Percentiles rank a stretch among this genome's conserved stretches.
These are phyloP conservation scores for Pyrenochaeta sp. DNA, from an alignment of 2,329 filamentous ascomycete species.

Conservation along the genomic window DNA sequence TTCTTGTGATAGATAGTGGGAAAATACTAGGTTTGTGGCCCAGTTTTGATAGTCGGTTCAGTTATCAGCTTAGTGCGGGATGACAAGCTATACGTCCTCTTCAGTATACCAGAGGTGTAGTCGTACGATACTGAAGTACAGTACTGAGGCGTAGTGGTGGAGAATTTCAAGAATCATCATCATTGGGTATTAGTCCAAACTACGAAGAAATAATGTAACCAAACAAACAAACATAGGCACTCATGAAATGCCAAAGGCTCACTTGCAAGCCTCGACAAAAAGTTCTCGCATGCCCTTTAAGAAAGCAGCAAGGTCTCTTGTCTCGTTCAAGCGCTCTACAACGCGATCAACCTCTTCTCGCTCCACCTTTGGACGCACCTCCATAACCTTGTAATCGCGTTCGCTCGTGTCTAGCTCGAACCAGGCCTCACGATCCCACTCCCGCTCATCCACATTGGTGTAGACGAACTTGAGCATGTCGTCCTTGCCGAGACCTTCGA, in stretches of 20 bases:
- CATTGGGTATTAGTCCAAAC: too few relatives aligned
- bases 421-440: constrained; percentile 89
- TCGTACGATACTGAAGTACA: too few relatives aligned
- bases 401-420: constrained; percentile 87
- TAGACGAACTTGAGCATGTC: constrained; percentile 92
- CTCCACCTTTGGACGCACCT: constrained; percentile 83
- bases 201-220: too few relatives aligned
- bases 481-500: constrained; percentile 85
- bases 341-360: constrained; percentile 78
- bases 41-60: too few relatives aligned
- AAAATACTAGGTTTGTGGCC: too few relatives aligned
- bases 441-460: constrained; percentile 82
- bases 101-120: too few relatives aligned
- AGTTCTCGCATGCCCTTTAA: constrained; percentile 84
- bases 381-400: constrained; percentile 84
- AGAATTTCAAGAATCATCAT: too few relatives aligned
- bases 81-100: too few relatives aligned
- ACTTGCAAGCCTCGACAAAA: constrained; percentile 67
- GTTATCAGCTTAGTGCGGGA: too few relatives aligned
- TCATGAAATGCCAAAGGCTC: not conserved
- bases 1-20: too few relatives aligned
- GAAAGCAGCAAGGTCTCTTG: constrained; percentile 72
- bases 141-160: too few relatives aligned
- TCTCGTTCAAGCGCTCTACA: constrained; percentile 82
- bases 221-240: not conserved